Conservation (phyloP, 805 yeast species). For the Teunomyces funiuensis region DNA sequence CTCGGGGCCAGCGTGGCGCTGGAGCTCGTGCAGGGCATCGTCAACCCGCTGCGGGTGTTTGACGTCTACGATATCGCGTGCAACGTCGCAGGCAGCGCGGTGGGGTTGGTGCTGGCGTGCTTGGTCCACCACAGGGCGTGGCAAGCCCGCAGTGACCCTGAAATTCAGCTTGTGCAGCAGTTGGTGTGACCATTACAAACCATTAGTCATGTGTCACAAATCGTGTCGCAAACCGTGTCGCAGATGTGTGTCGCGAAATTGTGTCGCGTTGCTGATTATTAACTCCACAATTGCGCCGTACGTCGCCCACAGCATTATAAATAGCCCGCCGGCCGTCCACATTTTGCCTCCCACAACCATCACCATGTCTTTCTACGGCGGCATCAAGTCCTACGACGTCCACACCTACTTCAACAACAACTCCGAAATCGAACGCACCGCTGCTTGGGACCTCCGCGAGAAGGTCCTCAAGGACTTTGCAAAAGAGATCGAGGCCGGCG, state of each 20-base stretch:
- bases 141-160: neutral
- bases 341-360: neutral
- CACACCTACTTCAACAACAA: constrained; percentile 52
- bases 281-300: neutral
- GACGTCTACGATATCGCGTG: constrained; percentile 47
- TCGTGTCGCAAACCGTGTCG: too few relatives aligned
- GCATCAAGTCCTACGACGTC: constrained; percentile 46
- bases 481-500: constrained; percentile 40
- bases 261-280: too few relatives aligned
- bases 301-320: neutral
- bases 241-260: too few relatives aligned
- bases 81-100: constrained; percentile 32
- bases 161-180: neutral
- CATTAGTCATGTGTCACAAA: too few relatives aligned
- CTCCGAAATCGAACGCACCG: constrained; percentile 30
- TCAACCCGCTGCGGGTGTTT: constrained; percentile 48
- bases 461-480: constrained; percentile 43
- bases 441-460: constrained; percentile 39
- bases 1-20: constrained; percentile 48
- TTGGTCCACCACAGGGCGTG: neutral
- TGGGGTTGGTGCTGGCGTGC: constrained; percentile 19
- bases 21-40: constrained; percentile 49
- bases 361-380: constrained; percentile 15
- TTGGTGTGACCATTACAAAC: too few relatives aligned
- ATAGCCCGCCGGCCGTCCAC: neutral